Conservation (phyloP, 2,329 filamentous ascomycete species). For the Coniella vitis region DNA sequence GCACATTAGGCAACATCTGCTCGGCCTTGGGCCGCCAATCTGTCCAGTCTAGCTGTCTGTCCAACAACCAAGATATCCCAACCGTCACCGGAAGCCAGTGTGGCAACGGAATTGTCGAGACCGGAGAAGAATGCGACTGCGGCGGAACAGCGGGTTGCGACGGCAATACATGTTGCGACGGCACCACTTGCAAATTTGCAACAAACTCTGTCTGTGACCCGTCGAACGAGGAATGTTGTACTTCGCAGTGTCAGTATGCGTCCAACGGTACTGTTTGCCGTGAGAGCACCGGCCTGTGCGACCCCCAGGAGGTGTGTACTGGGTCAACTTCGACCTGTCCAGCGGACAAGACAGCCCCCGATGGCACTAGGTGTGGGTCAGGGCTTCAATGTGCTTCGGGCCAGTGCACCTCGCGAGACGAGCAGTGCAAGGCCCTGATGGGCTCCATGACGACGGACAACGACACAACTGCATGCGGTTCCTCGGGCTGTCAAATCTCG, state of each 20-base stretch:
- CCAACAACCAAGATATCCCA: constrained; percentile 75
- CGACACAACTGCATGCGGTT: constrained; percentile 73
- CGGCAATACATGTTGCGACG: constrained; percentile 74
- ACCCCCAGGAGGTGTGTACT: constrained; percentile 76
- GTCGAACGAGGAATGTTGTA: constrained; percentile 77
- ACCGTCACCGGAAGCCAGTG: constrained; percentile 81
- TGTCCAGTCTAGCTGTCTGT: constrained; percentile 70
- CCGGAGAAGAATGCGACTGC: constrained; percentile 92
- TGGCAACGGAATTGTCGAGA: constrained; percentile 94
- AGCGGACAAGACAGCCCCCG: constrained; percentile 56
- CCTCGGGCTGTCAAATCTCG: constrained; percentile 64
- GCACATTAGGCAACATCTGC: constrained; percentile 90
- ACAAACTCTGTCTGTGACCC: constrained; percentile 70
- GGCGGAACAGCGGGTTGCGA: constrained; percentile 68
- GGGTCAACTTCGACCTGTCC: constrained; percentile 71
- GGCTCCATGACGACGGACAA: constrained; percentile 67
- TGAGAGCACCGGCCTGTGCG: constrained; percentile 70
- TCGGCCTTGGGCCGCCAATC: constrained; percentile 71
- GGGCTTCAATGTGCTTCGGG: constrained; percentile 78
- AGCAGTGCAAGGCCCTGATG: constrained; percentile 82
- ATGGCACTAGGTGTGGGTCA: constrained; percentile 70
- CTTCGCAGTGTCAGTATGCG: constrained; percentile 58
- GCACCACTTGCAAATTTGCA: constrained; percentile 80
- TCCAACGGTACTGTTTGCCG: constrained; percentile 70
- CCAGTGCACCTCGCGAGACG: constrained; percentile 86